Conservation (phyloP, 768 basidiomycete species). For the Macrocybe gigantea region DNA sequence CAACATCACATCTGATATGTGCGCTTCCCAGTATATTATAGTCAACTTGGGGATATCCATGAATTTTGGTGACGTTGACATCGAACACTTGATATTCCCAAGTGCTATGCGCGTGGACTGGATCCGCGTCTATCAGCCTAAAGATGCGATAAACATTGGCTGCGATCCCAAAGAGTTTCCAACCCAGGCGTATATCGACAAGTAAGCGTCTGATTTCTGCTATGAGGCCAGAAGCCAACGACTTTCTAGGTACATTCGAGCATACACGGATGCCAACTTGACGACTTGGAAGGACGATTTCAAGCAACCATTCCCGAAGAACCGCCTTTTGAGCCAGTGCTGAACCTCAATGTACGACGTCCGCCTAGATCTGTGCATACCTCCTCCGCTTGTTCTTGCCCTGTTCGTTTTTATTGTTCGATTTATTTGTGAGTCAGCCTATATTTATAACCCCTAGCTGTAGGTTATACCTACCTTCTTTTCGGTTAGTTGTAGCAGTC, state of each 20-base stretch:
- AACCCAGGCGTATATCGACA: slow-evolving; percentile 75
- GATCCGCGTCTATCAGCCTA: slow-evolving; percentile 86
- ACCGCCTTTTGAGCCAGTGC: slow-evolving; percentile 53
- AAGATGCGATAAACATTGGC: slow-evolving; percentile 66
- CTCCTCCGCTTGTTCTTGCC: no score
- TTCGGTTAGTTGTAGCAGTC: no score
- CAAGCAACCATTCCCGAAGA: slow-evolving; percentile 66
- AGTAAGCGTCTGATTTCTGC: slow-evolving; percentile 31
- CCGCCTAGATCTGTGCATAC: no score
- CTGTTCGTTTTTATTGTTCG: no score
- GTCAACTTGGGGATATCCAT: slow-evolving; percentile 80
- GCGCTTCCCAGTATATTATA: slow-evolving; percentile 62
- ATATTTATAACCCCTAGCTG: no score
- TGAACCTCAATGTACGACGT: slow-evolving; percentile 16
- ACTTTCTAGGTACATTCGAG: slow-evolving; percentile 42
- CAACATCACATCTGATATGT: neutral
- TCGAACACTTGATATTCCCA: slow-evolving; percentile 67
- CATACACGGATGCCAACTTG: slow-evolving; percentile 79
- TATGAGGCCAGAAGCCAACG: neutral
- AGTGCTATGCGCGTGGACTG: slow-evolving; percentile 76
- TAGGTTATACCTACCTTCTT: no score
- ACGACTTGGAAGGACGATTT: slow-evolving; percentile 70
- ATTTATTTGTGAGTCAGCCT: no score
- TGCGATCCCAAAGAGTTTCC: slow-evolving; percentile 80
- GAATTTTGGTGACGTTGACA: slow-evolving; percentile 71